Base-by-base conservation (phyloP, 805 yeast genomes). In the Starmerella vaccinii region DNA sequence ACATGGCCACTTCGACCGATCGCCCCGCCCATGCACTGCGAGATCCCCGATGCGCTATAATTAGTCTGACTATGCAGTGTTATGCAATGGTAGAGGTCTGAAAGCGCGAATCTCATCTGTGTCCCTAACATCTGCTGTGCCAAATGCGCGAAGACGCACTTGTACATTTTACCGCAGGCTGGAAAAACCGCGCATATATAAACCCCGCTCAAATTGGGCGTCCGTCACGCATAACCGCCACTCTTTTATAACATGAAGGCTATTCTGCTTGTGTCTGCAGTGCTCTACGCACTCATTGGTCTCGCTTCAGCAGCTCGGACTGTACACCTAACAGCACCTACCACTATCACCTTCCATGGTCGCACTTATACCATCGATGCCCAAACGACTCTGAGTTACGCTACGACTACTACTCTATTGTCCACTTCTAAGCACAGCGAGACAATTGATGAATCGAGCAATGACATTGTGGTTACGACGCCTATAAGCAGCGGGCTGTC, bases 261-360 rank as follows among this genome's bases (percentile, higher is more conserved):
- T 23, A 10, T 23, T 8, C 7, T 15, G 22, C 15, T 5, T 12
- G 3, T 23, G 4, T 2, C n/a, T 7, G 23, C 32, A 4, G 3
- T 24, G 8, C 12, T 41, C 16, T 15, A 27, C 5, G 45, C 45
- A 9, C 34, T 41, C 3, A 16, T n/a, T 16, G 5, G 5, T 16
- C 5, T 26, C 18, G 45, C 24, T 13, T 26, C 23, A 5, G 45
- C 45, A 5, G 23, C 23, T 3, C 15, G n/a, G 15, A 41, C 45
- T 3, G 16, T 41, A 13, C 4, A 27, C 34, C 23, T 41, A 4
- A 41, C 45, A 5, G 16, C 7, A 3, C 21, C 55, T 4, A 51
- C 46, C 24, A 54, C 51, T 3, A 40, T 46, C 12, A 46, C 51
- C 15, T 54, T 34, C 34, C 57, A 54, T 22, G 50, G 55, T 1